phyloP scores from a whole-genome alignment of 2,329 filamentous ascomycete genomes.

The Stagonosporopsis rhizophila region DNA sequence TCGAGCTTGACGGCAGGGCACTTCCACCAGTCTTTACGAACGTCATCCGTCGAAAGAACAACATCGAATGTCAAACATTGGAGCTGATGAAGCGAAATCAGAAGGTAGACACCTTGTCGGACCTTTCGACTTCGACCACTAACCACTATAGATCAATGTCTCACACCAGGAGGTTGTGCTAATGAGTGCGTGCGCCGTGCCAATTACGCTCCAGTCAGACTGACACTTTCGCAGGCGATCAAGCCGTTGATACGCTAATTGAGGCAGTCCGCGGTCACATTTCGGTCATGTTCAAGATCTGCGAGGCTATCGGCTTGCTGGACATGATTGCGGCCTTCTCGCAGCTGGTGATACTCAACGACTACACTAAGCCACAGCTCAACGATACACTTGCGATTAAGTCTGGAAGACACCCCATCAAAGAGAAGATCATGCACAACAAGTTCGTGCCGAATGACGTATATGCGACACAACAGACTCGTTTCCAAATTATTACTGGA shows the following conservation, averaged over 20 bases:
- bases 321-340: constrained; percentile 69
- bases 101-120: constrained; percentile 35
- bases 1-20: constrained; percentile 66
- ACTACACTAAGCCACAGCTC: constrained; percentile 72
- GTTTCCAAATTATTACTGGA: constrained; percentile 93
- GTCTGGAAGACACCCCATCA: constrained; percentile 77
- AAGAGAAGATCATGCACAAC: constrained; percentile 72
- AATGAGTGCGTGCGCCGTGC: constrained; percentile 61
- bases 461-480: constrained; percentile 78
- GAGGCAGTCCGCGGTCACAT: constrained; percentile 74
- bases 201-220: not conserved
- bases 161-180: constrained; percentile 83
- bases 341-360: constrained; percentile 71
- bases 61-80: constrained; percentile 86
- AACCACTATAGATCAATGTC: constrained; percentile 71
- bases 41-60: constrained; percentile 72
- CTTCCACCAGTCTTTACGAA: constrained; percentile 81
- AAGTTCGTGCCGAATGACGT: constrained; percentile 89
- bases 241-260: constrained; percentile 74
- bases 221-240: constrained; percentile 59
- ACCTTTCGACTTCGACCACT: not conserved
- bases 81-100: constrained; percentile 79
- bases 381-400: constrained; percentile 74
- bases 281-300: constrained; percentile 79
- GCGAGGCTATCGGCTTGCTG: constrained; percentile 83